Base-by-base conservation (phyloP, 2,329 filamentous ascomycete species). In the Cladophialophora yegresii region DNA sequence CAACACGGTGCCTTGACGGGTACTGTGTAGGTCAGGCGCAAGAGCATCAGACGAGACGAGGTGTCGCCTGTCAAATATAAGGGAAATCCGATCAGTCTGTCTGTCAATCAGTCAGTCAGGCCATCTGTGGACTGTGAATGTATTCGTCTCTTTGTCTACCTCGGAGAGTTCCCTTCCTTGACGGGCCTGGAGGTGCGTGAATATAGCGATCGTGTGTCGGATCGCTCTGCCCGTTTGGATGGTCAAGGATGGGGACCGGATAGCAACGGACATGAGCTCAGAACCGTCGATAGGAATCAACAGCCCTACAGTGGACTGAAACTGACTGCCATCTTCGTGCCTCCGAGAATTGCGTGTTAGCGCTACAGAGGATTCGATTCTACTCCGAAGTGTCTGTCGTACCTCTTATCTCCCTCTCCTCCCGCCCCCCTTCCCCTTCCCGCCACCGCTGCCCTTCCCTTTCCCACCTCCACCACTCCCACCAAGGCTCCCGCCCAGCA, bases 401-500 rank as follows among this genome's bases (percentile, higher is more conserved):
- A 2, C 9, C 56, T 13, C 43, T 50, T 50, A 45, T 26, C 56
- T 49, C 55, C 61, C 43, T 50, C 56, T 30, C 62, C 51, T 22
- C 40, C 61, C 40, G 7, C 40, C 23, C n/a, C 28, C 28, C 7
- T 49, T 33, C 53, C 61, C 60, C 30, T 62, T 55, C 30, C 58
- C 65, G n/a, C 60, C 43, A n/a, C 62, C 55, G 1, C 66, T 63
- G 9, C 54, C 54, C 43, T 43, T 43, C 9, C 57, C 47, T 51
- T 66, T 63, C 26, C 65, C 55, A 23, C 58, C 65, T 28, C 60
- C 43, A 33, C 62, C 53, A 1, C 66, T 63, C 20, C 49, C 60
- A 50, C 51, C 51, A 22, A 47, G 77, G 1, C 63, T 63, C 22
- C 49, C 60, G 49, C 51, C 51, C 10, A 47, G 77, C 1, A n/a